Conservation (phyloP, 352 stramenopile species). For the Globisporangium megalacanthum region DNA sequence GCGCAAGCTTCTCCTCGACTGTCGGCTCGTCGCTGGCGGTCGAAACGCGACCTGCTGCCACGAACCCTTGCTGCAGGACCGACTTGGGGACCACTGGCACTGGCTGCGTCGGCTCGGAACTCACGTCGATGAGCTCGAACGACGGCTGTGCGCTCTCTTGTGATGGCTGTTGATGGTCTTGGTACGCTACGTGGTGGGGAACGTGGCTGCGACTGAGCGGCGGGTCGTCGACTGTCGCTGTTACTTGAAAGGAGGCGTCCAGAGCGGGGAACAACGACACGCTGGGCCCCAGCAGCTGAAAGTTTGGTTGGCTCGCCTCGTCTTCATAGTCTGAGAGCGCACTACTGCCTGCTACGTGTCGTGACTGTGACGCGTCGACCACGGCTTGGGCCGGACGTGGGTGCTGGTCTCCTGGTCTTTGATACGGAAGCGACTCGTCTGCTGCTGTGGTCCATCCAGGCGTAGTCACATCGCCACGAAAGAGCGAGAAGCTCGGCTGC, state of each 20-base stretch:
- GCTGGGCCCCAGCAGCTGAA: conserved; percentile 34
- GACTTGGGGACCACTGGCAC: background rate
- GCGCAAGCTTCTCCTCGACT: conserved; percentile 37
- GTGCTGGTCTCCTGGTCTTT: too few species aligned
- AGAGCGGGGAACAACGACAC: conserved; percentile 17
- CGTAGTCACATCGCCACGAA: too few species aligned
- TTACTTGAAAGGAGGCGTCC: background rate
- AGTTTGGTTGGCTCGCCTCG: conserved; percentile 37
- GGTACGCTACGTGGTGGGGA: background rate
- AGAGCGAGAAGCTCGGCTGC: conserved; percentile 12
- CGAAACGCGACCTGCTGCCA: conserved; percentile 5
- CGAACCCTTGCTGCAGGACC: conserved; percentile 11
- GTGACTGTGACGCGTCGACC: conserved; percentile 7
- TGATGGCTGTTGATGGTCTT: background rate
- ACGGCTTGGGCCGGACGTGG: too few species aligned
- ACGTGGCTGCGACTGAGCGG: background rate
- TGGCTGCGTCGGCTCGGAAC: background rate
- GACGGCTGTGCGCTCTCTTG: background rate
- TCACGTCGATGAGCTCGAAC: conserved; percentile 10
- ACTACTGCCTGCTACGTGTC: background rate
- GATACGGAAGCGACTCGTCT: too few species aligned
- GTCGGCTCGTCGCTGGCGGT: conserved; percentile 14
- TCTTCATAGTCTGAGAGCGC: conserved; percentile 6
- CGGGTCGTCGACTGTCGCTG: background rate
- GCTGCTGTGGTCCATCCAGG: too few species aligned